Base-by-base conservation (phyloP, 78 protist genomes). In the Thecamonas trahens region DNA sequence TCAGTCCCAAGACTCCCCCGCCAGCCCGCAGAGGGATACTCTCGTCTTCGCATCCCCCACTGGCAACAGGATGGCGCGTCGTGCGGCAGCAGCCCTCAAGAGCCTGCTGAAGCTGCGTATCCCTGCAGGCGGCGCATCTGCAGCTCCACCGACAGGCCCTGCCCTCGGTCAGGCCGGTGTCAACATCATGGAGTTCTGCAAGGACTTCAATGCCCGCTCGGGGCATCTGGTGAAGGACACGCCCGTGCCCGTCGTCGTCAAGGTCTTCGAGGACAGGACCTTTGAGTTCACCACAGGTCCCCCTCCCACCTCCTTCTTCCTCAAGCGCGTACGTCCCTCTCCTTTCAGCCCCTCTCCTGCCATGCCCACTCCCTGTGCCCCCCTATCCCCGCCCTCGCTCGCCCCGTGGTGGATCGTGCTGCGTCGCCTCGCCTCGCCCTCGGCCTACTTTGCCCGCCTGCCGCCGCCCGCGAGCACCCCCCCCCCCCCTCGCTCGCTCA, bases 141-240 rank as follows among this genome's bases (percentile, higher is more conserved):
- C 86, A 0, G 63, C 86, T 20, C 86, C 86, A 2, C 86, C 86
- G 6, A 49, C 73, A 6, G 86, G 86, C 34, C 86, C 86, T 4
- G 86, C 80, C n/a, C 80, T 80, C 35, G 86, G 85, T 1, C 63
- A 70, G 38, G 40, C 31, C 22, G 86, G 86, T 45, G 37, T 67
- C 47, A 73, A 72, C 58, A 62, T 80, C 32, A 61, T 67, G 77
- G 62, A 67, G 59, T 80, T 80, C 50, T 72, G 80, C 77, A 80
- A 80, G 66, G 55, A 70, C 38, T 80, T 70, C 77, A 80, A 80
- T 60, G 86, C 63, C 54, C 17, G 32, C 31, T 69, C 76, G 20
- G 69, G 69, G 29, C 13, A 22, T 3, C 28, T 42, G 2, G 28
- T 28, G 67, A 29, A 8, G 26, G 54, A 28, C 18, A 38, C 38